Conservation (phyloP, 768 basidiomycete genomes). For the Boletus bicolor region DNA sequence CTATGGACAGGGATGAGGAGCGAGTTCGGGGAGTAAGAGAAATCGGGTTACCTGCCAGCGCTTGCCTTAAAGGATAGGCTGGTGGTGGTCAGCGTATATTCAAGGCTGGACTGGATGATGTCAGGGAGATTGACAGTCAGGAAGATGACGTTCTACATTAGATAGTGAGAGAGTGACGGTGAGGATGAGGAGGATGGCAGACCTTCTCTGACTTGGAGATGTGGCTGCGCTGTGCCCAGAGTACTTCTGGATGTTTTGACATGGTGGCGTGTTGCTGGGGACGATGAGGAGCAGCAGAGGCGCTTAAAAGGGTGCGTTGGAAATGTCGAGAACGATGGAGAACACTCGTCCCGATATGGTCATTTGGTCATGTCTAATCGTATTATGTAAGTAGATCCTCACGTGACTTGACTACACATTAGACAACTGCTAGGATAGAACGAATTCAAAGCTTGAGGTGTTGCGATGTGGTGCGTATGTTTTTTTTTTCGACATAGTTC, state of each 20-base stretch:
- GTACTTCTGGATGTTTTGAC: constrained; percentile 74
- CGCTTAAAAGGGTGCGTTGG: constrained; percentile 19
- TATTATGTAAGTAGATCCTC: constrained; percentile 10
- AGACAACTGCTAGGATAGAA: background rate
- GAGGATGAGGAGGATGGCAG: constrained; percentile 3
- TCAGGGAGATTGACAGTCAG: constrained; percentile 83
- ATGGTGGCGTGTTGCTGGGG: constrained; percentile 27
- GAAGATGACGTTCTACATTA: constrained; percentile 74
- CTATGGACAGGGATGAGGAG: constrained; percentile 17
- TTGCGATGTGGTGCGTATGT: constrained; percentile 55
- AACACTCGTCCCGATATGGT: constrained; percentile 24
- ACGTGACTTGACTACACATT: constrained; percentile 16
- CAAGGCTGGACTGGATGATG: constrained; percentile 55
- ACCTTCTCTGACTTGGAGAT: constrained; percentile 65
- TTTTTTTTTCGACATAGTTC: background rate
- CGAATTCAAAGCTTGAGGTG: too few relatives aligned
- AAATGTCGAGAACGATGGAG: constrained; percentile 33
- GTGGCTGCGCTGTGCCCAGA: constrained; percentile 94
- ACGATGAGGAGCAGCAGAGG: background rate
- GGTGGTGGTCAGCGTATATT: constrained; percentile 56
- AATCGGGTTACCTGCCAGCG: constrained; percentile 53
- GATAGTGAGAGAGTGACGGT: background rate
- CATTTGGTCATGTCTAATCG: background rate
- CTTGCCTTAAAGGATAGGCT: constrained; percentile 62
- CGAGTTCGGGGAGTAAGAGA: background rate